phyloP scores from a whole-genome alignment of 2,329 filamentous ascomycete genomes.

The Echinosphaeria canescens region DNA sequence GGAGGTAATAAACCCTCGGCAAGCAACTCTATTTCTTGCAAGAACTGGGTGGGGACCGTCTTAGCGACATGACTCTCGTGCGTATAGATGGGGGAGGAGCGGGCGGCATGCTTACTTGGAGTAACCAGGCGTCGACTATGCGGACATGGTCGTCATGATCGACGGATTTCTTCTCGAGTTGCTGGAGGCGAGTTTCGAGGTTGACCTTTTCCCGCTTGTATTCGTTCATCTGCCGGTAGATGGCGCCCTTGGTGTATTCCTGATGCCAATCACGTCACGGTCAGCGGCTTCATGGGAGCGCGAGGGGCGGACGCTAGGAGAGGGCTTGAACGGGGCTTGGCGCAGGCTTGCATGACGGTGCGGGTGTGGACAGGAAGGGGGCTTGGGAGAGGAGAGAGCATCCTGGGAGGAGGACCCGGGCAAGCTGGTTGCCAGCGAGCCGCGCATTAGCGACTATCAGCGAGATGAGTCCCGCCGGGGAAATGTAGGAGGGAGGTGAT shows the following conservation, averaged over 20 bases:
- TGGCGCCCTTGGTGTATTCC: constrained; percentile 90
- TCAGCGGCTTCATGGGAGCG: background rate
- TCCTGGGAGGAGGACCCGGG: constrained; percentile 14
- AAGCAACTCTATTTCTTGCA: constrained; percentile 43
- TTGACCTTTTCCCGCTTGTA: constrained; percentile 81
- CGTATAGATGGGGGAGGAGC: constrained; percentile 2
- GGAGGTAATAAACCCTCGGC: constrained; percentile 25
- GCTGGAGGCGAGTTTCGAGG: constrained; percentile 60
- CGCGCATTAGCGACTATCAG: constrained; percentile 19
- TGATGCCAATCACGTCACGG: no score
- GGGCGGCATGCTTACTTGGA: constrained; percentile 41
- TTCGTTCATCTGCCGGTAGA: constrained; percentile 93
- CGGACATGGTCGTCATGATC: constrained; percentile 88
- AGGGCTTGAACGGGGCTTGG: constrained; percentile 2
- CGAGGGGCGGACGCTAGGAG: background rate
- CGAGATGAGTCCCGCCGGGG: no score
- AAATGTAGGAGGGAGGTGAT: no score
- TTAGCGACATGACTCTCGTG: constrained; percentile 6
- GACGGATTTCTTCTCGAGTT: constrained; percentile 54
- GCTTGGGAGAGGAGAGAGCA: constrained; percentile 3
- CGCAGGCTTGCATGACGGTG: constrained; percentile 1
- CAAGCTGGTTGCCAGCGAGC: constrained; percentile 19
- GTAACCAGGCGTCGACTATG: constrained; percentile 82
- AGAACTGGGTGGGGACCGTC: constrained; percentile 23
- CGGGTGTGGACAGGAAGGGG: background rate